Conservation (phyloP, 768 basidiomycete species). For the Boletus pseudopeckii region DNA sequence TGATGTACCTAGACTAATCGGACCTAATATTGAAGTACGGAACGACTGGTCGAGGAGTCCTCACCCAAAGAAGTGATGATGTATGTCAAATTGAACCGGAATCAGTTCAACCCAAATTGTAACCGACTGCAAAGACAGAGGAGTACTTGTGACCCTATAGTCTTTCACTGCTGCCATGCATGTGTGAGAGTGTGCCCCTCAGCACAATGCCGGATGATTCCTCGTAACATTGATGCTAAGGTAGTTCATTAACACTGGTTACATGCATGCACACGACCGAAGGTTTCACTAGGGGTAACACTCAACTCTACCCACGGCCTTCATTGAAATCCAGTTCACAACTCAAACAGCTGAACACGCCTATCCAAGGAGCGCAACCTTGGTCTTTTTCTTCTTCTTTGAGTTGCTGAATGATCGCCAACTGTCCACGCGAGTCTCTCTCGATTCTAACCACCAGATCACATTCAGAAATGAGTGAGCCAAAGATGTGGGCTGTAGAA, state of each 20-base stretch:
- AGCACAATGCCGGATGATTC: neutral
- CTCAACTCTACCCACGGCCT: conserved; percentile 1
- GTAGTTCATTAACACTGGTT: conserved; percentile 6
- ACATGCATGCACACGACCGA: conserved; percentile 3
- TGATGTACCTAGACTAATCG: neutral
- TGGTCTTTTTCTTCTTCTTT: conserved; percentile 84
- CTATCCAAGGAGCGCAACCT: conserved; percentile 65
- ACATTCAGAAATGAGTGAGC: neutral
- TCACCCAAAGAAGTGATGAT: no score
- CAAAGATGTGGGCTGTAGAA: neutral
- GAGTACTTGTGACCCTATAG: neutral
- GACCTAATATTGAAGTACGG: neutral
- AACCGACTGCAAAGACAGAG: no score
- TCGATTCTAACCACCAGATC: conserved; percentile 45
- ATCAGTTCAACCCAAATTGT: no score
- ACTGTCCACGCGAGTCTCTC: conserved; percentile 80
- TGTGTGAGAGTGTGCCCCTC: neutral
- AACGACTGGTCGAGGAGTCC: neutral
- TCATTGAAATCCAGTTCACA: neutral
- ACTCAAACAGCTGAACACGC: neutral
- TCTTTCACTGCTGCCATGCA: neutral
- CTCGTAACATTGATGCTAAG: neutral
- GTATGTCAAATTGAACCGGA: no score
- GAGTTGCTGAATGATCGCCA: conserved; percentile 72
- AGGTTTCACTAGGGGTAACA: conserved; percentile 12